Conservation (phyloP, 1,284 basidiomycete genomes). For the Puccinia polysora region DNA sequence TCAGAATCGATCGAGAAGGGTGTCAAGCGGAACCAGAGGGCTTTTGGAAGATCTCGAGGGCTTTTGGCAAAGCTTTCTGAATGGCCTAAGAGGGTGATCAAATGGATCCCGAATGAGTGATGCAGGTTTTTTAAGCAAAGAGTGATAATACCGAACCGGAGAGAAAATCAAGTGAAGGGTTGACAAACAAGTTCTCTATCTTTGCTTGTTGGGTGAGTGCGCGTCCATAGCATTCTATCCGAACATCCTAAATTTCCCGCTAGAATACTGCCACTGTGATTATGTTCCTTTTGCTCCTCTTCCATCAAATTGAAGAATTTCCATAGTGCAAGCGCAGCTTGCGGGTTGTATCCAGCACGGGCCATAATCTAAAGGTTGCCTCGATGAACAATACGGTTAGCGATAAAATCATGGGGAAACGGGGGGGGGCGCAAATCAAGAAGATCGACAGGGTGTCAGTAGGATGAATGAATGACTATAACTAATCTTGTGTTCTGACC, state of each 20-base stretch:
- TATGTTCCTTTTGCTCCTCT: constrained; percentile 50
- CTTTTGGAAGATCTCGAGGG: constrained; percentile 7
- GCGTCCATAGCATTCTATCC: constrained; percentile 54
- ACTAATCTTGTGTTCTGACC: too few relatives aligned
- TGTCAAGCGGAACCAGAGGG: too few relatives aligned
- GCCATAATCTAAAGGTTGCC: constrained; percentile 56
- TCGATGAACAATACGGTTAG: too few relatives aligned
- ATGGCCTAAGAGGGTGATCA: background rate
- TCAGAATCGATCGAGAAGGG: too few relatives aligned
- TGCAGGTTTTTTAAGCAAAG: background rate
- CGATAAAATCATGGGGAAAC: too few relatives aligned
- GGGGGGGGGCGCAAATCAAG: too few relatives aligned
- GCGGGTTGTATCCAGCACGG: constrained; percentile 57
- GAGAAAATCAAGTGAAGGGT: background rate
- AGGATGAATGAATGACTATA: too few relatives aligned
- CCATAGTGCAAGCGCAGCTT: constrained; percentile 57
- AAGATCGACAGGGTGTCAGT: too few relatives aligned
- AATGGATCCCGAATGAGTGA: too few relatives aligned
- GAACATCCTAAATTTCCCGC: constrained; percentile 50
- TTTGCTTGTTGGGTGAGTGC: constrained; percentile 57
- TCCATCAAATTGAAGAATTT: constrained; percentile 57
- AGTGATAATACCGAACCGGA: too few relatives aligned
- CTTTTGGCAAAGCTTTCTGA: constrained; percentile 25
- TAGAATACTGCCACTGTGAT: constrained; percentile 50
- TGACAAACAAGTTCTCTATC: constrained; percentile 53